Percentiles rank a stretch among this genome's conserved stretches.
phyloP scores from a whole-genome alignment of 2,329 filamentous ascomycete species.

The Colletotrichum caudatum region DNA sequence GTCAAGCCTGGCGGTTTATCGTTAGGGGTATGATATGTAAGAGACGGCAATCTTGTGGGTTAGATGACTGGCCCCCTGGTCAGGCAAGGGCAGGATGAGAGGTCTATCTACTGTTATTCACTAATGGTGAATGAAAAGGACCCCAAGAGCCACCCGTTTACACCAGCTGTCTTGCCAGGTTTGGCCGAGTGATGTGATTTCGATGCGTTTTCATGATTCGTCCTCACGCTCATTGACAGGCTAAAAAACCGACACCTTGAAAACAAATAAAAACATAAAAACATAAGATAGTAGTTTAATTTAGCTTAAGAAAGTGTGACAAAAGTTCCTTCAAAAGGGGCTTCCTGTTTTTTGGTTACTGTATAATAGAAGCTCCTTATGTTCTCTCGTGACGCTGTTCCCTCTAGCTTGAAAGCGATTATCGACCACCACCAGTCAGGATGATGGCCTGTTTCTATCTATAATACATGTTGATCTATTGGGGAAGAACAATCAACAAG shows the following conservation, averaged over 20 bases:
- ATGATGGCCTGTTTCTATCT: neutral
- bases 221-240: neutral
- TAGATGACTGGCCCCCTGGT: slow-evolving; percentile 73
- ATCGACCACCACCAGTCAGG: neutral
- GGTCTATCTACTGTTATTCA: slow-evolving; percentile 63
- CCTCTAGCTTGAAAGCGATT: neutral
- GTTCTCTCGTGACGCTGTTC: neutral
- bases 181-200: neutral
- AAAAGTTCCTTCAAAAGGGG: too few relatives aligned
- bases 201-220: neutral
- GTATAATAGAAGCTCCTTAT: neutral
- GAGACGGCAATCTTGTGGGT: slow-evolving; percentile 76
- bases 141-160: too few relatives aligned
- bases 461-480: fast-evolving
- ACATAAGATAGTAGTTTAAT: neutral
- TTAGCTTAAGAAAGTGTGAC: too few relatives aligned
- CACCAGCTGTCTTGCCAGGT: neutral
- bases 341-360: too few relatives aligned
- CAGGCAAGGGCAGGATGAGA: slow-evolving; percentile 66
- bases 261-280: too few relatives aligned
- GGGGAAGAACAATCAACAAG: fast-evolving
- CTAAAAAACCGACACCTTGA: neutral
- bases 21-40: slow-evolving; percentile 80
- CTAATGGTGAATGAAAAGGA: neutral
- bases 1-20: slow-evolving; percentile 61